Conservation (phyloP, 1,284 basidiomycete genomes). For the Ustanciosporium gigantosporum region DNA sequence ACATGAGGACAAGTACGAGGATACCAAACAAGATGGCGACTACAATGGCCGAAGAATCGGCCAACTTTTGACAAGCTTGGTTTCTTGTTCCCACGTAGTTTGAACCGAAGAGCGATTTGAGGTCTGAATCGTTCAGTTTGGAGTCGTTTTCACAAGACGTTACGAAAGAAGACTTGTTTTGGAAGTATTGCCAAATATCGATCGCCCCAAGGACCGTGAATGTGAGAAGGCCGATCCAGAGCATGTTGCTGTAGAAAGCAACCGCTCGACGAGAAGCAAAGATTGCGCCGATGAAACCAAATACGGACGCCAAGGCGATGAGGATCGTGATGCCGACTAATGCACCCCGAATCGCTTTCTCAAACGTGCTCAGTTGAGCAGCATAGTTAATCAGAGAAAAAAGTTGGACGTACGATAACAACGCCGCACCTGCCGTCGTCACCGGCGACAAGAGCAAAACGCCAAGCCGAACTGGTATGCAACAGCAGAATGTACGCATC, state of each 20-base stretch:
- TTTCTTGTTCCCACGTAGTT: background rate
- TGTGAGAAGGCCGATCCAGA: conserved; percentile 10
- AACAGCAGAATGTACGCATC: conserved; percentile 27
- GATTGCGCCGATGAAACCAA: conserved; percentile 14
- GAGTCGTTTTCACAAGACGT: conserved; percentile 2
- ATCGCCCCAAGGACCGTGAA: conserved; percentile 14
- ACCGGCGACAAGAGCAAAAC: conserved; percentile 13
- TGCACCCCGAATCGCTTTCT: conserved; percentile 13
- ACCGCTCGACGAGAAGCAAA: conserved; percentile 8
- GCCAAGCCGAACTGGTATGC: conserved; percentile 18
- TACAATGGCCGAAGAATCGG: conserved; percentile 6
- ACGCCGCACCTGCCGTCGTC: conserved; percentile 2
- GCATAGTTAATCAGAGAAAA: conserved; percentile 13
- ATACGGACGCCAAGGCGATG: conserved; percentile 10
- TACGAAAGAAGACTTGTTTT: background rate
- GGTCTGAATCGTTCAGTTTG: background rate
- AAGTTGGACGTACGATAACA: conserved; percentile 14
- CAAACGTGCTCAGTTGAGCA: conserved; percentile 6
- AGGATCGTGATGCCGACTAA: conserved; percentile 17
- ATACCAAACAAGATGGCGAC: conserved; percentile 12
- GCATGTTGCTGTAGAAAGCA: conserved; percentile 20
- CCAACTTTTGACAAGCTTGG: conserved; percentile 4
- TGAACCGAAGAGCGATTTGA: background rate
- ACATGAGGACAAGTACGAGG: conserved; percentile 13
- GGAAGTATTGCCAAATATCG: conserved; percentile 20